Percentiles rank a stretch among this genome's conserved stretches.
These are phyloP conservation scores for Otatea glauca DNA, from an alignment of 176 grass and related monocot genomes.

Conservation along the genomic window DNA sequence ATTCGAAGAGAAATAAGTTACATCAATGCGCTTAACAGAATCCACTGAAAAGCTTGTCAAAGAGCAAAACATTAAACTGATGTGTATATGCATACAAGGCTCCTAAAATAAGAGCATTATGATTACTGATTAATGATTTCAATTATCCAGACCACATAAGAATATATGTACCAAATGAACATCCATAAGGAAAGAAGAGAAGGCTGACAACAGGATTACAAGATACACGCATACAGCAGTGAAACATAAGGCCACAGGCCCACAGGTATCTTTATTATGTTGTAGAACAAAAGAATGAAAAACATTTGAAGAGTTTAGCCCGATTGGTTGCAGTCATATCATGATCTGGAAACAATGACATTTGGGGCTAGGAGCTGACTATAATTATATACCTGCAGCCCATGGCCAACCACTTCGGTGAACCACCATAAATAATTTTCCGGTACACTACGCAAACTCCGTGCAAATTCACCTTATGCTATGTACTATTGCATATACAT, in stretches of 20 bases:
- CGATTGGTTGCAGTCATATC: neutral
- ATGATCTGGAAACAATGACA: neutral
- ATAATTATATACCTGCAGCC: conserved; percentile 32
- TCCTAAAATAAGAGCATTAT: neutral
- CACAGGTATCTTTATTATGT: conserved; percentile 41
- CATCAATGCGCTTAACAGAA: neutral
- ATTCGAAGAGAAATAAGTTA: neutral
- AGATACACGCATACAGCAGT: conserved; percentile 12
- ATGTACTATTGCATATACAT: conserved; percentile 46
- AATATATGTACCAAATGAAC: conserved; percentile 1
- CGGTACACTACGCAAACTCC: conserved; percentile 10
- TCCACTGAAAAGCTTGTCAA: neutral
- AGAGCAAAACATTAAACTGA: neutral
- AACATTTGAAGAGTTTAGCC: conserved; percentile 10
- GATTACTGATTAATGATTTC: neutral
- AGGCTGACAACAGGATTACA: neutral
- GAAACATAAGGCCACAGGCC: conserved; percentile 7
- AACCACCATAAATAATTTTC: conserved; percentile 39
- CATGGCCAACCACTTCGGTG: neutral
- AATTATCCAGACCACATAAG: neutral
- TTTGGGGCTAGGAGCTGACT: conserved; percentile 13
- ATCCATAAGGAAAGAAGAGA: neutral
- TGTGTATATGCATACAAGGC: neutral
- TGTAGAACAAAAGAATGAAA: conserved; percentile 15
- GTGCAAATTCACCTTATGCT: conserved; percentile 27